These are phyloP conservation scores for Kwoniella dejecticola DNA, from an alignment of 768 basidiomycete genomes.

Conservation along the genomic window DNA sequence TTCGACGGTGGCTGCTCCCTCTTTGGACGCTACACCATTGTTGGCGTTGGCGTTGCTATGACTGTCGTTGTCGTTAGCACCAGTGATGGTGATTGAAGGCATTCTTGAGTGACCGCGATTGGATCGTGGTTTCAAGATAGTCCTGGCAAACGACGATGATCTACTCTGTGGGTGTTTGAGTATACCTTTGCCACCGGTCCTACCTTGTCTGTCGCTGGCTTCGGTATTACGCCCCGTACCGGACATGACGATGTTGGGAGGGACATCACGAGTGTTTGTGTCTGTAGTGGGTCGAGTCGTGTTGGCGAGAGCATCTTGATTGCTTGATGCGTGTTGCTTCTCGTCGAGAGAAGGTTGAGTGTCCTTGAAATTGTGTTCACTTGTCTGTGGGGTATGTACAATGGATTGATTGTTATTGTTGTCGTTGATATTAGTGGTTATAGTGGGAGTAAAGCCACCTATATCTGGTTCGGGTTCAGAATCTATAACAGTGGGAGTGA, in stretches of 20 bases:
- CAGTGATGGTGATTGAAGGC: constrained; percentile 25
- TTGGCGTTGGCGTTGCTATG: too few relatives aligned
- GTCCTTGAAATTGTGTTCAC: neutral
- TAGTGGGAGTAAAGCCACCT: constrained; percentile 25
- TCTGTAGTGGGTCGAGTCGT: constrained; percentile 13
- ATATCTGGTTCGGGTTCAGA: constrained; percentile 42
- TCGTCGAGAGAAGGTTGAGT: neutral
- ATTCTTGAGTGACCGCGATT: constrained; percentile 19
- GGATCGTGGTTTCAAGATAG: constrained; percentile 20
- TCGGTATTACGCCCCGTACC: too few relatives aligned
- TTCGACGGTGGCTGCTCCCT: neutral
- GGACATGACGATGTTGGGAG: neutral
- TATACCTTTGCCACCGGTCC: neutral
- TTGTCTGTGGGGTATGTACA: constrained; percentile 7
- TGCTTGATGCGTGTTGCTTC: neutral
- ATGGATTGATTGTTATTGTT: neutral
- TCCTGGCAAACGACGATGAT: constrained; percentile 14
- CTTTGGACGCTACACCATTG: too few relatives aligned
- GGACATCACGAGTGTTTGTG: neutral
- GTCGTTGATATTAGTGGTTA: constrained; percentile 6
- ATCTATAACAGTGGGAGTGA: constrained; percentile 25
- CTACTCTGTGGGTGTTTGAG: constrained; percentile 4
- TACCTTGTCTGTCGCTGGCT: neutral
- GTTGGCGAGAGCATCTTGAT: constrained; percentile 17
- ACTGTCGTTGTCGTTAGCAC: neutral